Evolutionary conservation across 495 filamentous ascomycete species (phyloP).

Genomic region (Penicillium bovifimosum): DNA sequence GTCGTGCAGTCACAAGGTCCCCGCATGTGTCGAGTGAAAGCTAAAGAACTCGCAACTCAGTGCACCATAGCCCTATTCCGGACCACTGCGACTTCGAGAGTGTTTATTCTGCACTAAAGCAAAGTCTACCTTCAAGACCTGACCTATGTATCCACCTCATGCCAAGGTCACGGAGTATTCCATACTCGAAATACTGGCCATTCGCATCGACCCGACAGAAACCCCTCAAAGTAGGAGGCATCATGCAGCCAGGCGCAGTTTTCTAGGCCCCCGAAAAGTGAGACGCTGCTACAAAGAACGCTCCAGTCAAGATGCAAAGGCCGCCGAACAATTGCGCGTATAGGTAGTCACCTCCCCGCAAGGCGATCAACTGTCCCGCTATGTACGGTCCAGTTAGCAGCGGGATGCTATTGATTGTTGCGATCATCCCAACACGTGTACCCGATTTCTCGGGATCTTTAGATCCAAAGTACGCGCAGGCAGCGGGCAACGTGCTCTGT

Average conservation of each 20-base stretch:
- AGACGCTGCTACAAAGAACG: slow-evolving; percentile 6
- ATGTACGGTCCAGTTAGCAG: slow-evolving; percentile 5
- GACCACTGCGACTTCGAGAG: background rate
- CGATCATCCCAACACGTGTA: slow-evolving; percentile 8
- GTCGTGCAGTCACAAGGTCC: background rate
- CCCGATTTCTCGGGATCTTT: slow-evolving; percentile 5
- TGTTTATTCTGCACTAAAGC: background rate
- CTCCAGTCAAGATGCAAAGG: slow-evolving; percentile 5
- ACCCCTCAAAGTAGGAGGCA: background rate
- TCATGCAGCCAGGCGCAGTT: background rate
- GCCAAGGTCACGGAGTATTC: background rate
- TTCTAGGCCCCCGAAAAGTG: slow-evolving; percentile 3
- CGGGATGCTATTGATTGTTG: slow-evolving; percentile 8
- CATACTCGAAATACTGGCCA: no score
- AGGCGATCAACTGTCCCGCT: slow-evolving; percentile 3
- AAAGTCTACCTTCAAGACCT: background rate
- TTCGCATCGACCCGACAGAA: background rate
- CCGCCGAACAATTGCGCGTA: slow-evolving; percentile 6
- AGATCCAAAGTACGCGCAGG: slow-evolving; percentile 4
- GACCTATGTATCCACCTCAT: background rate
- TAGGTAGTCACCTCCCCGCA: slow-evolving; percentile 5
- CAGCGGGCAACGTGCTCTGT: slow-evolving; percentile 5
- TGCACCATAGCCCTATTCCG: background rate
- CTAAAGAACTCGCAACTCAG: background rate
- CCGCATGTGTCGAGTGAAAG: background rate